These are phyloP conservation scores for Geotrichum candidum DNA, from an alignment of 1,139 yeast genomes.

Conservation along the genomic window DNA sequence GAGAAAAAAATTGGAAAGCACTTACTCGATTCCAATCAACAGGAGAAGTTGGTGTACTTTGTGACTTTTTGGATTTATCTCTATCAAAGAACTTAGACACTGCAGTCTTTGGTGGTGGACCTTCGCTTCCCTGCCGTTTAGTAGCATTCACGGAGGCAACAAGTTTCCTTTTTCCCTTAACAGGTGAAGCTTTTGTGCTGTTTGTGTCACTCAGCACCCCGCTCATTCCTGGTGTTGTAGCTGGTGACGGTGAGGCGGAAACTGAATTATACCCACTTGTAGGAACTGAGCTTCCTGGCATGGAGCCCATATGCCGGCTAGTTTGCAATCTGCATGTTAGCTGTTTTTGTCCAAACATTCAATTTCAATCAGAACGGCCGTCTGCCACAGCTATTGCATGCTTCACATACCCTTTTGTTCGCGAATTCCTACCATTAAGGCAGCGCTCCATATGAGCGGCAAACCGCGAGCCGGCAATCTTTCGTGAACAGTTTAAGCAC, in stretches of 20 bases:
- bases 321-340: neutral
- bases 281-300: slow-evolving; percentile 10
- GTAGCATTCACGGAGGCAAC: neutral
- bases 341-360: neutral
- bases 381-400: neutral
- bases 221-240: slow-evolving; percentile 6
- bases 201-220: neutral
- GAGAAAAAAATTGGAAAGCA: slow-evolving; percentile 1
- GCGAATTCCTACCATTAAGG: slow-evolving; percentile 47
- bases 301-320: slow-evolving; percentile 1
- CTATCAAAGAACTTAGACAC: slow-evolving; percentile 26
- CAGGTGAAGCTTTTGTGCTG: slow-evolving; percentile 20
- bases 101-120: slow-evolving; percentile 25
- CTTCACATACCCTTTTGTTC: slow-evolving; percentile 22
- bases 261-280: slow-evolving; percentile 22
- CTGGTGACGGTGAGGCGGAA: slow-evolving; percentile 18
- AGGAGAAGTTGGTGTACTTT: slow-evolving; percentile 13
- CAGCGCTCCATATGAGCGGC: slow-evolving; percentile 92
- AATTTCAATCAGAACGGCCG: neutral
- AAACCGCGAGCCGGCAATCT: slow-evolving; percentile 83
- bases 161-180: slow-evolving; percentile 15
- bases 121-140: slow-evolving; percentile 19
- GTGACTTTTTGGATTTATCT: slow-evolving; percentile 6
- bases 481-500: slow-evolving; percentile 77
- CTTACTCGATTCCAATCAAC: slow-evolving; percentile 14